A percentile compares a stretch with the other conserved stretches of the same genome.
Conservation (phyloP, 2,329 filamentous ascomycete genomes). For the Didymella pinodella region DNA sequence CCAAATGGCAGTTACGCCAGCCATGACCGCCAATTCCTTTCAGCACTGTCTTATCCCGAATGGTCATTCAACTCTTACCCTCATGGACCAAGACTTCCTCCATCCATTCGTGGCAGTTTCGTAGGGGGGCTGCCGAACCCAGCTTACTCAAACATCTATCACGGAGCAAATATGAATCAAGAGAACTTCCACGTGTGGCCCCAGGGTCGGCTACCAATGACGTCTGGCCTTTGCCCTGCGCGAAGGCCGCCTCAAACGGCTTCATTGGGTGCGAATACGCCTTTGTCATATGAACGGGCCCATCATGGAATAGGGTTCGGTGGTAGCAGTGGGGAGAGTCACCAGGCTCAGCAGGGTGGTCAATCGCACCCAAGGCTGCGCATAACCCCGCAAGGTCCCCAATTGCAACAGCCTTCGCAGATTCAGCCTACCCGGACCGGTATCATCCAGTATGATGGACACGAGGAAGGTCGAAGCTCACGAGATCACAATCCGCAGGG, state of each 20-base stretch:
- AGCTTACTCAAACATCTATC: slow-evolving; percentile 18
- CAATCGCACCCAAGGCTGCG: slow-evolving; percentile 24
- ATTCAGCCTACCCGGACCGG: not conserved
- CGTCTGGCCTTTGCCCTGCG: slow-evolving; percentile 1
- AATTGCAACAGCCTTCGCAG: slow-evolving; percentile 5
- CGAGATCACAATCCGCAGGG: slow-evolving; percentile 25
- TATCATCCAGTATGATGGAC: not conserved
- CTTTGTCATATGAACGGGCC: not conserved
- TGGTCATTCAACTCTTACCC: slow-evolving; percentile 18
- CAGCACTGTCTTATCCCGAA: slow-evolving; percentile 22
- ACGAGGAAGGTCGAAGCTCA: slow-evolving; percentile 27
- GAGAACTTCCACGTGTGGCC: slow-evolving; percentile 9
- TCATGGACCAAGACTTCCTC: slow-evolving; percentile 28
- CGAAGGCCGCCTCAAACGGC: not conserved
- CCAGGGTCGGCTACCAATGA: slow-evolving; percentile 10
- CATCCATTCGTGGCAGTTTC: slow-evolving; percentile 27
- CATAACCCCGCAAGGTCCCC: slow-evolving; percentile 17
- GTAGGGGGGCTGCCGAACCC: slow-evolving; percentile 14
- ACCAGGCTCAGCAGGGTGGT: slow-evolving; percentile 25
- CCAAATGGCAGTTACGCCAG: slow-evolving; percentile 3
- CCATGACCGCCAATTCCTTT: slow-evolving; percentile 17
- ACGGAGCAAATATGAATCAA: slow-evolving; percentile 14
- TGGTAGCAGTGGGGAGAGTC: slow-evolving; percentile 4
- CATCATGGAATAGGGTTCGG: slow-evolving; percentile 15
- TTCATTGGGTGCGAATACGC: not conserved